Conservation (phyloP, 116 monocot genomes). For the Dioscorea cayenensis region DNA sequence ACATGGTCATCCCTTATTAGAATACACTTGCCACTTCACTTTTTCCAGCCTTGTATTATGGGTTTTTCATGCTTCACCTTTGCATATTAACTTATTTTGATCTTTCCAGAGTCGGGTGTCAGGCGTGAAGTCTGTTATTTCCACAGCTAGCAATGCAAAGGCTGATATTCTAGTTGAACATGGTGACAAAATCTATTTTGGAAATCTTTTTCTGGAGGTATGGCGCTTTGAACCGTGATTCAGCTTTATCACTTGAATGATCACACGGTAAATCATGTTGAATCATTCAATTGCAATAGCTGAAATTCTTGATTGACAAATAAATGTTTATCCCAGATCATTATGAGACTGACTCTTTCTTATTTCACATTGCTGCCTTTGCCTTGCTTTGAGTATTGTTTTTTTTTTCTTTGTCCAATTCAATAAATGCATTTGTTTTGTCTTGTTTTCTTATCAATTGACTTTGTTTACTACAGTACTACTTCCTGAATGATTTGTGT, state of each 20-base stretch:
- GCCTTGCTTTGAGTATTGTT: no score
- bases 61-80: background rate
- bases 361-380: no score
- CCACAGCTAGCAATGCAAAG: constrained; percentile 67
- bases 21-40: background rate
- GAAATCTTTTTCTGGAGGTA: constrained; percentile 84
- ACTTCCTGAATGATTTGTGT: no score
- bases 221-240: background rate
- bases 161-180: constrained; percentile 67
- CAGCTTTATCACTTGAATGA: background rate
- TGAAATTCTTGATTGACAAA: background rate
- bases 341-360: no score
- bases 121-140: constrained; percentile 73
- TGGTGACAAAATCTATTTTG: constrained; percentile 76
- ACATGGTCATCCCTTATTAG: background rate
- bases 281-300: background rate
- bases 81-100: background rate
- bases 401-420: no score
- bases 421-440: no score
- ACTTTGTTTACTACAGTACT: no score
- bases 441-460: no score
- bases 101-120: constrained; percentile 55
- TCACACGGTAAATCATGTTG: background rate
- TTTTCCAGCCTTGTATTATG: background rate
- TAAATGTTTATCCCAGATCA: no score